These are phyloP conservation scores for Calocera viscosa DNA, from an alignment of 768 basidiomycete genomes.

Conservation along the genomic window DNA sequence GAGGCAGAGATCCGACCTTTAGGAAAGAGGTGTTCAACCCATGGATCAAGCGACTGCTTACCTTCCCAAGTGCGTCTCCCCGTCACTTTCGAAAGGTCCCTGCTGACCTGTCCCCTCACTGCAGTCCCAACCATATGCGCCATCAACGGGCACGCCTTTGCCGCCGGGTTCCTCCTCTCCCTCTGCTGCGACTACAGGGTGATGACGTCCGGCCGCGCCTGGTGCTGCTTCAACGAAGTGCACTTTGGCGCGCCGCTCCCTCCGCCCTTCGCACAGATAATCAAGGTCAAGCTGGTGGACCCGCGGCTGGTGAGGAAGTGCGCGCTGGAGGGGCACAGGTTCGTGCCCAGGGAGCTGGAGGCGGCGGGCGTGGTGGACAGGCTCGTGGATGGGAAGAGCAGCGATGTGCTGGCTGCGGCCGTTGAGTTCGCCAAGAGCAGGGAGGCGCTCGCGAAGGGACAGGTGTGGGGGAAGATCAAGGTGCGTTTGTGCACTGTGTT, in stretches of 20 bases:
- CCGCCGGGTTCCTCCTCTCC: constrained; percentile 67
- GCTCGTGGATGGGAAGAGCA: constrained; percentile 46
- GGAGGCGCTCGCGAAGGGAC: constrained; percentile 39
- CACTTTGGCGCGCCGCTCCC: constrained; percentile 78
- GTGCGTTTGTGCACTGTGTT: constrained; percentile 24
- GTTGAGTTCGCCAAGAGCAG: constrained; percentile 46
- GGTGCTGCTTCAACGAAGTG: constrained; percentile 91
- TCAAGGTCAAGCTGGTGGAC: constrained; percentile 52
- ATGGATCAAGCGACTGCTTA: constrained; percentile 50
- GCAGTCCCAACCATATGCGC: constrained; percentile 68
- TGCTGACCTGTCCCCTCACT: not conserved
- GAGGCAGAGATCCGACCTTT: constrained; percentile 35
- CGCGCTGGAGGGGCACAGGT: constrained; percentile 67
- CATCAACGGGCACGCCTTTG: constrained; percentile 77
- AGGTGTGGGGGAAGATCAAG: constrained; percentile 67
- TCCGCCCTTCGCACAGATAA: constrained; percentile 49
- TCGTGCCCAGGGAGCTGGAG: constrained; percentile 58
- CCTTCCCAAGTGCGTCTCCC: constrained; percentile 53
- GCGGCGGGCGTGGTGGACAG: constrained; percentile 57
- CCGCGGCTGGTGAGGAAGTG: constrained; percentile 53
- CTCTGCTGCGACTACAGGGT: constrained; percentile 79
- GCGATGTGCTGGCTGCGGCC: constrained; percentile 50
- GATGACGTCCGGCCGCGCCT: constrained; percentile 76
- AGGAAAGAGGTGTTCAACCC: constrained; percentile 43
- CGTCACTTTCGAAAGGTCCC: not conserved